These are phyloP conservation scores for Pseudogymnoascus sp. DNA, from an alignment of 2,329 filamentous ascomycete species.

Conservation along the genomic window DNA sequence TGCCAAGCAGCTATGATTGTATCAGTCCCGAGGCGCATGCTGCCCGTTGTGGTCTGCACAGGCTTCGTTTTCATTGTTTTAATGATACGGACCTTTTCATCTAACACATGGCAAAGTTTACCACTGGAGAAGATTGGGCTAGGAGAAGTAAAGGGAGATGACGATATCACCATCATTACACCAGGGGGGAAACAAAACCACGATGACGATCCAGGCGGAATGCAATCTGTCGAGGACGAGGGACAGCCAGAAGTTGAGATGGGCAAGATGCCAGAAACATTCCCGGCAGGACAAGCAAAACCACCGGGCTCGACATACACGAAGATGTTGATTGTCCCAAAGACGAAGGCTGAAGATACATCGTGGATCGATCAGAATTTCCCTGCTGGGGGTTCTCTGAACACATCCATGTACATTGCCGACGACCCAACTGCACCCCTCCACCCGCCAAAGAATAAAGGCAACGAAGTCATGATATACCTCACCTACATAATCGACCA, in stretches of 20 bases:
- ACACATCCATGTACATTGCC: slow-evolving; percentile 19
- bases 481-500: slow-evolving; percentile 55
- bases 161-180: background rate
- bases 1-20: background rate
- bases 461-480: slow-evolving; percentile 23
- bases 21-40: slow-evolving; percentile 2
- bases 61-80: background rate
- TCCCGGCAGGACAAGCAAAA: slow-evolving; percentile 12
- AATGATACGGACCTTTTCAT: background rate
- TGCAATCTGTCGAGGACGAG: background rate
- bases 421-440: slow-evolving; percentile 29
- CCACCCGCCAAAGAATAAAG: slow-evolving; percentile 44
- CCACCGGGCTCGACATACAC: slow-evolving; percentile 16
- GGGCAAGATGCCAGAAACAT: slow-evolving; percentile 8
- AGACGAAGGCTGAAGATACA: slow-evolving; percentile 15
- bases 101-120: slow-evolving; percentile 8
- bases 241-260: background rate
- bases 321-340: slow-evolving; percentile 19
- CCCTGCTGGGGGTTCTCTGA: slow-evolving; percentile 10
- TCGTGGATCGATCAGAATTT: slow-evolving; percentile 22
- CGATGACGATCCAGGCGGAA: background rate
- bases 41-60: slow-evolving; percentile 4
- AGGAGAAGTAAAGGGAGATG: slow-evolving; percentile 4
- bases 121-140: slow-evolving; percentile 13
- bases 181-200: background rate